phyloP scores from a whole-genome alignment of 257 asterid genomes.

The Penstemon newberryi region DNA sequence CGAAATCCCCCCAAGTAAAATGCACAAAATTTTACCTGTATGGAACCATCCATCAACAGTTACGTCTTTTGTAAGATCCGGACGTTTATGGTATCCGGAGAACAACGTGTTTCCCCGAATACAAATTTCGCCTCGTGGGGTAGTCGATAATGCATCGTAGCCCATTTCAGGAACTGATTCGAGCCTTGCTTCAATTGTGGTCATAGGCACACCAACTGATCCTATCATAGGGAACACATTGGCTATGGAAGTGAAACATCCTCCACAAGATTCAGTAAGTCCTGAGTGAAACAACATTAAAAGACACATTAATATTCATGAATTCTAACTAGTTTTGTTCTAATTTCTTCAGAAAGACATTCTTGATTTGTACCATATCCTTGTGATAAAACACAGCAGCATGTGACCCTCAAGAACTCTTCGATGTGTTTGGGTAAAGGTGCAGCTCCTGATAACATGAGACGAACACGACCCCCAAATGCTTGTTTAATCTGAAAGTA shows the following conservation, averaged over 20 bases:
- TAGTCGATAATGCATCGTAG: constrained; percentile 69
- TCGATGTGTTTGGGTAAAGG: constrained; percentile 84
- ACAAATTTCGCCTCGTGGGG: constrained; percentile 91
- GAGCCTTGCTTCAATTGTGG: constrained; percentile 80
- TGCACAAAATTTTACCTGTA: constrained; percentile 52
- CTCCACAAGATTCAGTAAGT: constrained; percentile 81
- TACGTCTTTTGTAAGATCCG: constrained; percentile 67
- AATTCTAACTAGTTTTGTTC: too few species aligned
- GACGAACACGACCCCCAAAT: constrained; percentile 93
- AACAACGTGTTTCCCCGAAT: constrained; percentile 76
- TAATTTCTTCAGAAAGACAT: not conserved
- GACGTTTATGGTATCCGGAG: constrained; percentile 87
- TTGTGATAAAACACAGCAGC: constrained; percentile 78
- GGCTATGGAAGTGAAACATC: constrained; percentile 82
- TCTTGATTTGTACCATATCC: constrained; percentile 65
- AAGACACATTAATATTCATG: not conserved
- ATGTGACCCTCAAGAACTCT: constrained; percentile 87
- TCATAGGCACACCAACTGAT: constrained; percentile 86
- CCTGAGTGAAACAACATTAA: constrained; percentile 42
- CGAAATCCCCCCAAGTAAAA: not conserved
- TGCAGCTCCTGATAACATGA: constrained; percentile 91
- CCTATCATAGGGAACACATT: constrained; percentile 78
- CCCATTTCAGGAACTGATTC: constrained; percentile 97
- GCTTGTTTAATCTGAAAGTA: constrained; percentile 68
- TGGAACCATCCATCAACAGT: constrained; percentile 93